Evolutionary conservation across 1,284 basidiomycete species (phyloP).

Genomic region (Rhodotorula glutinis): DNA sequence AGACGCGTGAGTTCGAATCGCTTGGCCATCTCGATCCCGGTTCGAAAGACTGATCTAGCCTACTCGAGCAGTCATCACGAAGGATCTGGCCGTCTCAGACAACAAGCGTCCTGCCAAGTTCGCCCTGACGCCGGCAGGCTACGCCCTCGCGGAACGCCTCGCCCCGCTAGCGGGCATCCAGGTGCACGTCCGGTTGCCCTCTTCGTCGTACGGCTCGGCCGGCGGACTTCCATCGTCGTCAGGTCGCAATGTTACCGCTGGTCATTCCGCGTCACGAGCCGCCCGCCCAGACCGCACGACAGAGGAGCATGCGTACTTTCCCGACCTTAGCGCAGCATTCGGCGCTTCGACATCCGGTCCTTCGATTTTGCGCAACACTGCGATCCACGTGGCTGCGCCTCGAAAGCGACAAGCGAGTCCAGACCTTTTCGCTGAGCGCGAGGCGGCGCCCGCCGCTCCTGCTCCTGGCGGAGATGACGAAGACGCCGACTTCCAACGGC

Average conservation of each 20-base stretch:
- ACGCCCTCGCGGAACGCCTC: slow-evolving; percentile 30
- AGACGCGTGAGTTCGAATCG: slow-evolving; percentile 24
- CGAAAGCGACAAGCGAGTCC: background rate
- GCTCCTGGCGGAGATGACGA: background rate
- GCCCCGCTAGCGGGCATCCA: slow-evolving; percentile 12
- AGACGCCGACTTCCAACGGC: slow-evolving; percentile 7
- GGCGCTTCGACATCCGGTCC: background rate
- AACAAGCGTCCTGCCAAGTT: slow-evolving; percentile 19
- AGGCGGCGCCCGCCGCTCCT: background rate
- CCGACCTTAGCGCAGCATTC: background rate
- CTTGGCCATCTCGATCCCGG: too few species aligned
- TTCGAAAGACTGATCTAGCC: too few species aligned
- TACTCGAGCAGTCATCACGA: slow-evolving; percentile 5
- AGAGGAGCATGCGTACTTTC: background rate
- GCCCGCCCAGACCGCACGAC: background rate
- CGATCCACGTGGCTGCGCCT: slow-evolving; percentile 1
- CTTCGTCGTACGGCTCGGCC: slow-evolving; percentile 1
- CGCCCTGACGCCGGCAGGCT: slow-evolving; percentile 26
- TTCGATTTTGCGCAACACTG: background rate
- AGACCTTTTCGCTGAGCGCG: background rate
- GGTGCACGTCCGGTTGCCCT: slow-evolving; percentile 3
- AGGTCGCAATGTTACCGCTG: background rate
- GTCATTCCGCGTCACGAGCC: background rate
- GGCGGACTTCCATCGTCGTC: slow-evolving; percentile 15
- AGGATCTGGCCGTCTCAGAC: slow-evolving; percentile 22